Conservation (phyloP, 345 rosid species). For the Pugionium dolabratum region DNA sequence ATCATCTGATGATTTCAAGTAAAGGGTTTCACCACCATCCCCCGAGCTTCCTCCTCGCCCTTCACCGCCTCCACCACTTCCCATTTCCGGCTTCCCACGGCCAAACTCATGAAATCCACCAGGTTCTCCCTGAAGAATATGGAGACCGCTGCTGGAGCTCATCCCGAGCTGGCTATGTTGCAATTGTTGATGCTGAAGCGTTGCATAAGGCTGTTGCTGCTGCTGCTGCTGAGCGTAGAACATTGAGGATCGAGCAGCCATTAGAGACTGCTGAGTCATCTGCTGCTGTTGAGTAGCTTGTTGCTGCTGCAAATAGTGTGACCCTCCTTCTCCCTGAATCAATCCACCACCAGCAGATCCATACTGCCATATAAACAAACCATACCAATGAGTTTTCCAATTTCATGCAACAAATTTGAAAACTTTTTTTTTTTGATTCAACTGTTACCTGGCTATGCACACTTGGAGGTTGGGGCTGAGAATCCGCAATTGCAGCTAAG, state of each 20-base stretch:
- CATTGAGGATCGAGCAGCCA: conserved; percentile 94
- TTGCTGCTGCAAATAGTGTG: conserved; percentile 91
- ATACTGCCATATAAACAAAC: conserved; percentile 48
- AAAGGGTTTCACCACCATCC: conserved; percentile 87
- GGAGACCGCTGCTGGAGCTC: conserved; percentile 65
- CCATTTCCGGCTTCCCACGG: conserved; percentile 85
- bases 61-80: conserved; percentile 68
- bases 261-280: conserved; percentile 82
- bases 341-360: conserved; percentile 63
- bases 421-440: neutral
- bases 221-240: conserved; percentile 61
- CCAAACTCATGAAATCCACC: conserved; percentile 77
- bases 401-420: neutral
- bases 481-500: conserved; percentile 98
- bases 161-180: conserved; percentile 93
- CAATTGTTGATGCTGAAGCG: conserved; percentile 84
- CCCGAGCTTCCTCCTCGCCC: conserved; percentile 83
- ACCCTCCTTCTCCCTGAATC: conserved; percentile 70
- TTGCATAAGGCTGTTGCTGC: conserved; percentile 60
- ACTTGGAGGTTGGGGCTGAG: conserved; percentile 89
- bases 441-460: conserved; percentile 76
- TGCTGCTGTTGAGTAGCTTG: conserved; percentile 86
- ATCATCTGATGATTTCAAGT: conserved; percentile 77
- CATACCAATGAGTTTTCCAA: neutral
- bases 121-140: conserved; percentile 44